phyloP scores from a whole-genome alignment of 768 basidiomycete species.

The Pisolithus sp. region DNA sequence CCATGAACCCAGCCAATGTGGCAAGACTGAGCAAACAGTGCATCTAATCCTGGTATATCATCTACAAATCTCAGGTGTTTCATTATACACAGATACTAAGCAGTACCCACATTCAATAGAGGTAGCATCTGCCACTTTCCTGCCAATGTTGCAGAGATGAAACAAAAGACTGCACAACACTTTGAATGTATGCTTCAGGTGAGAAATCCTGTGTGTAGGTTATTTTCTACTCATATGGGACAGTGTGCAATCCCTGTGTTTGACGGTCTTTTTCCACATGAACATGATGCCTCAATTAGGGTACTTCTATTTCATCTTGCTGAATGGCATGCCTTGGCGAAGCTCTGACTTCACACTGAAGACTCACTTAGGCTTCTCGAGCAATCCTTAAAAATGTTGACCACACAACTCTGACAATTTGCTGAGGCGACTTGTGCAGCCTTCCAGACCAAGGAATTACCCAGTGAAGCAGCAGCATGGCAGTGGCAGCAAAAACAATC shows the following conservation, averaged over 20 bases:
- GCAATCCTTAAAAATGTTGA: no score
- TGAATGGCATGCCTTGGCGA: conserved; percentile 12
- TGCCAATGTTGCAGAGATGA: conserved; percentile 32
- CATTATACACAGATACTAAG: conserved; percentile 5
- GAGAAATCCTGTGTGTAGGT: no score
- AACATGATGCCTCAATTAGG: conserved; percentile 15
- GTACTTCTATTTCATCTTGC: conserved; percentile 16
- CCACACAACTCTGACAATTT: not conserved
- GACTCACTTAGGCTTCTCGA: not conserved
- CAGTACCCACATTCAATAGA: conserved; percentile 12
- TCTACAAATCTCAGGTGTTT: not conserved
- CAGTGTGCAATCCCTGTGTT: conserved; percentile 35
- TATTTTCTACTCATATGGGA: not conserved
- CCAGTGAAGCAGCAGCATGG: conserved; percentile 13
- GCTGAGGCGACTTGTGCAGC: not conserved
- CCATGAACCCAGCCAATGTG: conserved; percentile 1
- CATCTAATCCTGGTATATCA: not conserved
- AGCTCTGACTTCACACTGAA: conserved; percentile 4
- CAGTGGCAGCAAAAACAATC: not conserved
- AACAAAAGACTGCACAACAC: conserved; percentile 17
- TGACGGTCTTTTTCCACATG: conserved; percentile 29
- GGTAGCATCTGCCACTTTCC: conserved; percentile 31
- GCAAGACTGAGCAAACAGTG: not conserved
- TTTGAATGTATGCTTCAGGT: conserved; percentile 14
- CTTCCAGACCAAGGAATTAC: conserved; percentile 15